Evolutionary conservation across 75 land plant genomes (phyloP).

Genomic region (Chamaecyparis obtusa): DNA sequence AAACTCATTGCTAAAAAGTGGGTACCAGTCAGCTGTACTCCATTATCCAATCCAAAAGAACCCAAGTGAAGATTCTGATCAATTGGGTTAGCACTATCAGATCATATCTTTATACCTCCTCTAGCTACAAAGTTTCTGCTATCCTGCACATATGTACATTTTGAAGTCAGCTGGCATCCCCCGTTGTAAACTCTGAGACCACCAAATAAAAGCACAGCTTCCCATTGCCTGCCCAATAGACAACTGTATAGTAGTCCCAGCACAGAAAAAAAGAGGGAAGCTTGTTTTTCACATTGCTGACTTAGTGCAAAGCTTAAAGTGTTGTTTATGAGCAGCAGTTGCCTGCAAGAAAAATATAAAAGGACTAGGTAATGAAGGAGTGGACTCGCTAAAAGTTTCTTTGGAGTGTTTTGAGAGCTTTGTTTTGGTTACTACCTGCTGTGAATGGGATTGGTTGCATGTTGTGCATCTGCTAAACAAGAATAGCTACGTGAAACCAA

Average conservation of each 20-base stretch:
- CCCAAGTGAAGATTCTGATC: background rate
- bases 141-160: background rate
- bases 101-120: background rate
- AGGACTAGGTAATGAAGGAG: background rate
- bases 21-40: background rate
- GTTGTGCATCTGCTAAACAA: background rate
- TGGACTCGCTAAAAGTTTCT: background rate
- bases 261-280: background rate
- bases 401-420: background rate
- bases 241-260: background rate
- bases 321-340: background rate
- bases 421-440: slow-evolving; percentile 2
- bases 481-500: background rate
- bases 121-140: background rate
- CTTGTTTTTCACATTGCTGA: background rate
- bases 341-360: background rate
- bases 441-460: slow-evolving; percentile 1
- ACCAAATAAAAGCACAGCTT: background rate
- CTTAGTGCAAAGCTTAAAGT: background rate
- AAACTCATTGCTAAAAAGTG: background rate
- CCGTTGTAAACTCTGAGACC: slow-evolving; percentile 3
- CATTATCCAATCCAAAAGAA: background rate
- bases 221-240: background rate
- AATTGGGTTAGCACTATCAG: background rate
- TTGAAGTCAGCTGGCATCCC: background rate